Evolutionary conservation across 345 rosid species (phyloP), one percentile per base, ranked within the genome.

Genomic region (Microcos paniculata): DNA sequence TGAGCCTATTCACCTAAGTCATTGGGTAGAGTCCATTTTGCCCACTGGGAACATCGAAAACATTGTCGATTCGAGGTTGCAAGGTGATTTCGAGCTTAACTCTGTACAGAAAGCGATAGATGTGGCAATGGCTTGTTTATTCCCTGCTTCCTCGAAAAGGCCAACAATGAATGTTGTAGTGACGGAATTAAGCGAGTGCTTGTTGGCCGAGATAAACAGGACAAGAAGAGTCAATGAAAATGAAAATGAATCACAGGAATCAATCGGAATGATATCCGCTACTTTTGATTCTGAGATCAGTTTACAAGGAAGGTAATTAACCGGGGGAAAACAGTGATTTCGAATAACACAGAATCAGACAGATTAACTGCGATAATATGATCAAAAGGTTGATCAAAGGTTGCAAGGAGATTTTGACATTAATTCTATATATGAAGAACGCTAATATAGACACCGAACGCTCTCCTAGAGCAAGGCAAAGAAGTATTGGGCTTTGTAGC

Each of bases 101-200:
- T 83, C 88, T 16, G 80, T 81, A 12, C 84, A 88, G 90, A 86
- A 84, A 76, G 78, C 74, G 5, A 76, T 83, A 62, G 90, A 87
- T 73, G 78, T 84, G 4, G 91, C 93, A 19, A 75, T 84, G 85
- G 75, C 85, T 31, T 86, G 89, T 55, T 31, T 84, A 28, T 71
- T 75, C 46, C 67, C 79, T 1, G 74, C 74, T 38, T 70, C 83
- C 18, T 52, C 72, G 18, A 52, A 76, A 42, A 82, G 92, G 80
- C 92, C 90, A 6, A 73, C 82, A 1, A 85, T 89, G 87, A 84
- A 73, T 62, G 75, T 78, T 3, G 82, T 87, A 1, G 82, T 87
- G 40, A 51, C 46, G 80, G 89, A 83, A 48, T 57, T 87, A 24
- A 85, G 84, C 33, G 88, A 80, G 31, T 85, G 87, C 56, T 48